Evolutionary conservation across 2,329 filamentous ascomycete genomes (phyloP), one percentile per base, ranked within the genome.

Genomic region (Knoxdaviesia proteae): DNA sequence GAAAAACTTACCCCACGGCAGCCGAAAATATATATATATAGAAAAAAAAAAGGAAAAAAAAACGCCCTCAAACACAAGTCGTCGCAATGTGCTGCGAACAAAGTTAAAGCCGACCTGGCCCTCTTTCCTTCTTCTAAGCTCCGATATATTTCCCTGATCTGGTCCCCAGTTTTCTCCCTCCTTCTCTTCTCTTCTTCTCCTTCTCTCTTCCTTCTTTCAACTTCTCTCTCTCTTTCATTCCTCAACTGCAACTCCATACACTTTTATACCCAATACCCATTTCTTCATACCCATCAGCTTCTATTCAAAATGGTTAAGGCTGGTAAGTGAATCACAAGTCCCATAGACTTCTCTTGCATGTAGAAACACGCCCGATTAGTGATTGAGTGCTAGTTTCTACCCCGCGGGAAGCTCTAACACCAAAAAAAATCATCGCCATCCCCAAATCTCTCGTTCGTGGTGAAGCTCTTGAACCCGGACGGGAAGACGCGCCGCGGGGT

Each of bases 241-340:
- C 34, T 33, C 37, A 10, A 41, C 7, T 32, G 38, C 35, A 40
- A 37, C 42, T 40, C 36, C 39, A 8, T 40, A 5, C 30, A 11
- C 11, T 35, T 36, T 40, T 34, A 31, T 30, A 34, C 29, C 36
- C 44, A 41, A 43, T 40, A 35, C 44, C 34, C 41, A 40, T 47
- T 41, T 34, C 35, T 38, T 36, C 38, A 20, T 7, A 39, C 10
- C 32, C 9, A 41, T 43, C 10, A 11, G 40, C 42, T 43, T 32
- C 20, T 42, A 33, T 45, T 46, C 46, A 49, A 49, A 49, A 49
- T 49, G 47, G 47, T 49, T 43, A 49, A 49, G 47, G 47, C 47
- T 47, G 47, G 47, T 49, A 45, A 40, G 47, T 47, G 20, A 31
- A 30, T 31, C 33, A 8, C 30, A 39, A 38, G 31, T n/a, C n/a